Conservation (phyloP, 140 eudicot genomes). For the Bidens hawaiensis region DNA sequence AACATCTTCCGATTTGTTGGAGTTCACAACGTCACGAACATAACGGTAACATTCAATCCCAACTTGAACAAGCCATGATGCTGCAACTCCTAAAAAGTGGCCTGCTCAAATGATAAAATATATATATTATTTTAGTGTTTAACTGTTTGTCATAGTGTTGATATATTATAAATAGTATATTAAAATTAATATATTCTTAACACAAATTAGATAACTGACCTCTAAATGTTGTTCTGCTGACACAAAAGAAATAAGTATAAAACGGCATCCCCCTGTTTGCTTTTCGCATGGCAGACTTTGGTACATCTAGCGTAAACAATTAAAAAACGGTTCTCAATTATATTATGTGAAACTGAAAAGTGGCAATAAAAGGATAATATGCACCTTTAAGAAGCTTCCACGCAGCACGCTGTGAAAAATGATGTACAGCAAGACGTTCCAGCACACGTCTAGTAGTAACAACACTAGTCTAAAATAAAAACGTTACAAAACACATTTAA, state of each 20-base stretch:
- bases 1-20: slow-evolving; percentile 25
- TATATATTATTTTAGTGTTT: too few species aligned
- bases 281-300: slow-evolving; percentile 77
- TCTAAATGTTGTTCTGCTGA: slow-evolving; percentile 78
- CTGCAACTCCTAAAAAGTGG: slow-evolving; percentile 74
- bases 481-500: too few species aligned
- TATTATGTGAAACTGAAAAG: not conserved
- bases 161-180: not conserved
- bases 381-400: slow-evolving; percentile 96
- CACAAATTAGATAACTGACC: slow-evolving; percentile 32
- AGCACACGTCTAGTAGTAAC: slow-evolving; percentile 77
- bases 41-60: slow-evolving; percentile 63
- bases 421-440: slow-evolving; percentile 70
- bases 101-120: slow-evolving; percentile 42
- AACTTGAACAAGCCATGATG: slow-evolving; percentile 85
- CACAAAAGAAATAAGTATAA: slow-evolving; percentile 41
- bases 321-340: not conserved
- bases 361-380: not conserved
- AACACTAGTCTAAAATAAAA: slow-evolving; percentile 63
- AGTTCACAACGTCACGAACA: slow-evolving; percentile 32
- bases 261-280: slow-evolving; percentile 70
- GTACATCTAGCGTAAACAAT: slow-evolving; percentile 51
- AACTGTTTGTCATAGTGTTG: not conserved
- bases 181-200: not conserved
- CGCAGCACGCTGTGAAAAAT: slow-evolving; percentile 71